A percentile compares a stretch with the other conserved stretches of the same genome.
Conservation (phyloP, 352 stramenopile species). For the Phytophthora rubi region DNA sequence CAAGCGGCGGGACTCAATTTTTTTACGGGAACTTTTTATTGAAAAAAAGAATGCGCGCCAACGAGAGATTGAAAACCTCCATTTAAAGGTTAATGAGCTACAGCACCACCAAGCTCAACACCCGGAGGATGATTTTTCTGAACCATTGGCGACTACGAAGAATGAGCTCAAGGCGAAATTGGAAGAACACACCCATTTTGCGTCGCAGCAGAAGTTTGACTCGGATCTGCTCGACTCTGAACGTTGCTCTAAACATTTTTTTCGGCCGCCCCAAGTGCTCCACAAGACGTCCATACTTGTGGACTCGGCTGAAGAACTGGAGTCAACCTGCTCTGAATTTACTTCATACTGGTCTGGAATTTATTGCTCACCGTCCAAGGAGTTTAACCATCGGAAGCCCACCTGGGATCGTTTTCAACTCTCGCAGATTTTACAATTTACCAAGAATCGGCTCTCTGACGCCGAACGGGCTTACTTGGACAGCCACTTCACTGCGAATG, state of each 20-base stretch:
- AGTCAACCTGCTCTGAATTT: background rate
- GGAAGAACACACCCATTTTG: background rate
- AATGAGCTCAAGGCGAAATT: background rate
- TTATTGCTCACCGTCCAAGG: background rate
- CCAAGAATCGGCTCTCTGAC: background rate
- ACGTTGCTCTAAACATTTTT: background rate
- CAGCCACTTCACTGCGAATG: conserved; percentile 1
- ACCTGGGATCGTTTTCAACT: background rate
- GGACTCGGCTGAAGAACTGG: background rate
- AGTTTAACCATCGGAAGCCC: background rate
- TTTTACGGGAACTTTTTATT: background rate
- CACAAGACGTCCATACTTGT: background rate
- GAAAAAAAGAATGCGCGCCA: background rate
- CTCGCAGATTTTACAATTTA: background rate
- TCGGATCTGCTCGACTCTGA: background rate
- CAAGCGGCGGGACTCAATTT: background rate
- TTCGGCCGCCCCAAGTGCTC: background rate
- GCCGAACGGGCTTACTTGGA: background rate
- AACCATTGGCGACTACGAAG: background rate
- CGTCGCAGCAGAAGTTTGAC: background rate
- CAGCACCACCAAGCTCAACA: background rate
- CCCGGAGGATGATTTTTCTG: background rate
- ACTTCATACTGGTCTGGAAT: background rate
- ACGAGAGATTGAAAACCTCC: background rate
- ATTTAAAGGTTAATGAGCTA: background rate